These are phyloP conservation scores for Tubosaeta sp. DNA, from an alignment of 768 basidiomycete genomes.

Conservation along the genomic window DNA sequence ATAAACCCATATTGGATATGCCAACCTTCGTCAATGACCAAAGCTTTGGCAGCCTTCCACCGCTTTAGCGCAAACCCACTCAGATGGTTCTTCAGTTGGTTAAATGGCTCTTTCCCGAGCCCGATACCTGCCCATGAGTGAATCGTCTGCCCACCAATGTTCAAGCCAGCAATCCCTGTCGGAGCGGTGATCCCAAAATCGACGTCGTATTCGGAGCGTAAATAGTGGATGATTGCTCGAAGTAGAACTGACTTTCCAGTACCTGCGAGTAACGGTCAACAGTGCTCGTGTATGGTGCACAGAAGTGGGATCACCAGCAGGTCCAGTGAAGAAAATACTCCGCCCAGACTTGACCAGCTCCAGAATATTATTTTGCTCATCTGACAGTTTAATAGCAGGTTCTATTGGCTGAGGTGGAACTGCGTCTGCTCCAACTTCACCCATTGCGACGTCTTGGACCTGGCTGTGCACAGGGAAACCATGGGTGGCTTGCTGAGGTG, in stretches of 20 bases:
- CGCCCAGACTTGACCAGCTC: conserved; percentile 46
- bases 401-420: not conserved
- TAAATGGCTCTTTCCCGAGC: conserved; percentile 46
- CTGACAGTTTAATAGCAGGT: conserved; percentile 24
- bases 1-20: not conserved
- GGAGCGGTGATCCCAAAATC: conserved; percentile 60
- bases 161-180: conserved; percentile 62
- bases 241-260: conserved; percentile 74
- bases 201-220: conserved; percentile 28
- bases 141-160: conserved; percentile 66
- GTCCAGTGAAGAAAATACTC: conserved; percentile 73
- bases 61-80: conserved; percentile 26
- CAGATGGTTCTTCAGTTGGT: conserved; percentile 39
- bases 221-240: conserved; percentile 49
- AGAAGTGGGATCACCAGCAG: conserved; percentile 47
- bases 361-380: conserved; percentile 42
- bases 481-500: not conserved
- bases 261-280: conserved; percentile 29
- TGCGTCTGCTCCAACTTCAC: not conserved
- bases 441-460: not conserved
- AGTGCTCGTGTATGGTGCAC: not conserved
- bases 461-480: not conserved
- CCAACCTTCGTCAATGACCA: conserved; percentile 72
- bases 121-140: conserved; percentile 67
- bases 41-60: conserved; percentile 50